A percentile compares a stretch with the other conserved stretches of the same genome.
Evolutionary conservation across 176 grass and related monocot species (phyloP).

Genomic region (Raddia distichophylla): DNA sequence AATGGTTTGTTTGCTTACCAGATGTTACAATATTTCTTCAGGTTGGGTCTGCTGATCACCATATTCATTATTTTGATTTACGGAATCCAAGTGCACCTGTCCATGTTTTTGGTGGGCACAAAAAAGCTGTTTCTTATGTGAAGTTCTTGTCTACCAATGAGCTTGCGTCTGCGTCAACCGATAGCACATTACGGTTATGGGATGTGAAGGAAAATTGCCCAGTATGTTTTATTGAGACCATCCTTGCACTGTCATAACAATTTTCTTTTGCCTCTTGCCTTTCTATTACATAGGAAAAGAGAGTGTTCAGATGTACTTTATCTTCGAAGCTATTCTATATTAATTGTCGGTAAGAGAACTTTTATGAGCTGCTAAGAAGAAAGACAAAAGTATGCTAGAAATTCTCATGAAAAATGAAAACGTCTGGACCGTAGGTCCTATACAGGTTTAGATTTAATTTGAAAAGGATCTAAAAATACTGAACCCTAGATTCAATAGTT

Average conservation of each 20-base stretch:
- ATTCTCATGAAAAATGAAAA: no score
- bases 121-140: slow-evolving; percentile 98
- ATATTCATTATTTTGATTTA: slow-evolving; percentile 99
- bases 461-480: no score
- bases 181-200: slow-evolving; percentile 96
- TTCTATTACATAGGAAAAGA: slow-evolving; percentile 7
- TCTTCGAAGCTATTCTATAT: neutral
- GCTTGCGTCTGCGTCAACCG: slow-evolving; percentile 95
- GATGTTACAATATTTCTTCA: slow-evolving; percentile 58
- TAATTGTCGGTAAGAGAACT: no score
- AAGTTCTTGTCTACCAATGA: slow-evolving; percentile 94
- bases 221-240: slow-evolving; percentile 58
- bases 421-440: no score
- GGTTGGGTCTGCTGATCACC: slow-evolving; percentile 96
- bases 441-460: no score
- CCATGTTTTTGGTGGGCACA: slow-evolving; percentile 85
- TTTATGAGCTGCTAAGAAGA: no score
- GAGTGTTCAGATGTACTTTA: neutral
- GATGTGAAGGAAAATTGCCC: slow-evolving; percentile 92
- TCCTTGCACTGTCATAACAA: slow-evolving; percentile 12
- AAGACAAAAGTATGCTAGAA: no score
- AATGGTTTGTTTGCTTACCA: slow-evolving; percentile 34
- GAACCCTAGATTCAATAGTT: no score
- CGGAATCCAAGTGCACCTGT: slow-evolving; percentile 78
- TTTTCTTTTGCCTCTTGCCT: neutral